Percentiles rank a stretch among this genome's conserved stretches.
These are phyloP conservation scores for Spiromastix sp. DNA, from an alignment of 2,329 filamentous ascomycete species.

Conservation along the genomic window DNA sequence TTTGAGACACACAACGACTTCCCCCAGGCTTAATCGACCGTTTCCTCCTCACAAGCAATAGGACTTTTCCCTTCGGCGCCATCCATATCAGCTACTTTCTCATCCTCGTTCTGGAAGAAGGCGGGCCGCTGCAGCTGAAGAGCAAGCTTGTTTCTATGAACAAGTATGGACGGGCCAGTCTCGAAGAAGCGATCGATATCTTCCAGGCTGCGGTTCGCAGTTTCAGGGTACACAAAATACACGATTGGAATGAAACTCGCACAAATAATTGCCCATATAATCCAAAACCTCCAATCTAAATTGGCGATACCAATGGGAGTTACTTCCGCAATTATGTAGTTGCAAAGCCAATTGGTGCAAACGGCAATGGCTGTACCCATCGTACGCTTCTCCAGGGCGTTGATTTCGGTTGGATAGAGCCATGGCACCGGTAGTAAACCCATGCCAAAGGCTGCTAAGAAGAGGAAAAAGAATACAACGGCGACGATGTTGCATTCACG, in stretches of 20 bases:
- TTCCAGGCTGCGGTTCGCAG: constrained; percentile 20
- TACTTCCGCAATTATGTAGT: constrained; percentile 25
- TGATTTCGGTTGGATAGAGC: constrained; percentile 27
- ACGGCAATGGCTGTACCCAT: constrained; percentile 23
- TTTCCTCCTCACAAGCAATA: too few relatives aligned
- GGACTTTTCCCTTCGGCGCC: too few relatives aligned
- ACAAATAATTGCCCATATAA: constrained; percentile 20
- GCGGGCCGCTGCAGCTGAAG: too few relatives aligned
- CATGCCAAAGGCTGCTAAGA: constrained; percentile 31
- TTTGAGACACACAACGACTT: too few relatives aligned
- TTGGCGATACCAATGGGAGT: constrained; percentile 22
- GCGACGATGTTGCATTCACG: constrained; percentile 38
- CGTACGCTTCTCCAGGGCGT: constrained; percentile 24
- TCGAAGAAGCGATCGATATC: constrained; percentile 24
- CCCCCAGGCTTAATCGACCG: too few relatives aligned
- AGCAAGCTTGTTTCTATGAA: constrained; percentile 14
- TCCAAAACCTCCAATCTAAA: constrained; percentile 22
- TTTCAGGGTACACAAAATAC: constrained; percentile 25
- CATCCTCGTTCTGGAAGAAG: too few relatives aligned
- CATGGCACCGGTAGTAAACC: constrained; percentile 30
- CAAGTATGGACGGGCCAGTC: constrained; percentile 13
- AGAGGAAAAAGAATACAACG: constrained; percentile 36
- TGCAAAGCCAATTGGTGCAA: constrained; percentile 22
- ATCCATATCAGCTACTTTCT: too few relatives aligned
- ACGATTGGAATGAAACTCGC: constrained; percentile 18